Conservation (phyloP, 2,329 filamentous ascomycete species). For the Penicillium sp. region DNA sequence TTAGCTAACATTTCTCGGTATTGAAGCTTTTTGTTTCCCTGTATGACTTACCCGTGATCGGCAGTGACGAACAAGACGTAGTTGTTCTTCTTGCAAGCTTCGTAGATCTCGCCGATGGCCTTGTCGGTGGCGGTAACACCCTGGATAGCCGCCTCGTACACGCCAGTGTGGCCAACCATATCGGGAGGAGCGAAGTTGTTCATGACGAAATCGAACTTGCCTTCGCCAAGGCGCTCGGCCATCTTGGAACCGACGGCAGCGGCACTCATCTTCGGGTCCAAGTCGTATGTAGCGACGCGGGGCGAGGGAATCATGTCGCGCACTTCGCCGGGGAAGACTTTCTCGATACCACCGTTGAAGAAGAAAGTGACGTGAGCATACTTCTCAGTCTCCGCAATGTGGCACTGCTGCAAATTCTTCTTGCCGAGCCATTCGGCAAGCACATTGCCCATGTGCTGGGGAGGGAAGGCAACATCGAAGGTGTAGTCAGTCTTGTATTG, state of each 20-base stretch:
- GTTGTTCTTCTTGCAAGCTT: constrained; percentile 86
- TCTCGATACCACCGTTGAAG: constrained; percentile 98
- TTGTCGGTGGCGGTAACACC: constrained; percentile 84
- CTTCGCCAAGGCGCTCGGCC: constrained; percentile 76
- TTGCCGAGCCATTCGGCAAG: constrained; percentile 93
- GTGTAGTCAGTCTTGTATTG: constrained; percentile 95
- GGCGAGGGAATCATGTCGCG: constrained; percentile 94
- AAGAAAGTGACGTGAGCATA: constrained; percentile 99
- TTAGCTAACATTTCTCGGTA: constrained; percentile 18
- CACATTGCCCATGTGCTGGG: constrained; percentile 96
- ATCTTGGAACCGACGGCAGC: constrained; percentile 86
- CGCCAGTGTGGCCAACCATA: constrained; percentile 98
- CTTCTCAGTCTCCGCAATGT: constrained; percentile 98
- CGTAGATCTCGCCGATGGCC: constrained; percentile 87
- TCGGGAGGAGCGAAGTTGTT: constrained; percentile 99
- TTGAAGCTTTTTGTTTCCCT: background rate
- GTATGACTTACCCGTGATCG: constrained; percentile 70
- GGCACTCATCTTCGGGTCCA: constrained; percentile 93
- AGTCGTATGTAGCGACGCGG: constrained; percentile 92
- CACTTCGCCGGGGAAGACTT: constrained; percentile 86
- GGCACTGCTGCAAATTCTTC: constrained; percentile 85
- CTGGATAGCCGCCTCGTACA: constrained; percentile 88
- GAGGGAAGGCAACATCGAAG: constrained; percentile 87
- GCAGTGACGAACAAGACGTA: constrained; percentile 94
- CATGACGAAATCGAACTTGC: constrained; percentile 95